Evolutionary conservation across 2,329 filamentous ascomycete species (phyloP).

Genomic region (Allantophomopsis cytisporea): DNA sequence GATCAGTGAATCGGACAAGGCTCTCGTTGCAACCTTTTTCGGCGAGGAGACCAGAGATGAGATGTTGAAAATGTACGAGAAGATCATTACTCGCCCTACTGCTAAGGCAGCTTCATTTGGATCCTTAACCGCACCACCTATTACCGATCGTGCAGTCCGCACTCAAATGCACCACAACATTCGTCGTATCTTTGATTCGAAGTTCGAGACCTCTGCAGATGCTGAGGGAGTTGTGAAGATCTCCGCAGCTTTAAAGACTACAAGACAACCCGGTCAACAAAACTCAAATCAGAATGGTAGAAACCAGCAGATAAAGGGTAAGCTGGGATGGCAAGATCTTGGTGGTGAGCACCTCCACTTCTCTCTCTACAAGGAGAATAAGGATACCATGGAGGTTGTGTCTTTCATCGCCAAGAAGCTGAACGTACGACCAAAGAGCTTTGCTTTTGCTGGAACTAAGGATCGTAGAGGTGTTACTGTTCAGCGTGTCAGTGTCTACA

Average conservation of each 20-base stretch:
- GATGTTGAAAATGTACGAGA: slow-evolving; percentile 40
- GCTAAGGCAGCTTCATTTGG: slow-evolving; percentile 42
- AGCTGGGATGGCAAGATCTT: slow-evolving; percentile 47
- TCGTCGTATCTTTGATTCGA: slow-evolving; percentile 48
- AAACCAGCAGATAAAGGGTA: slow-evolving; percentile 18
- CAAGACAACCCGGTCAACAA: slow-evolving; percentile 5
- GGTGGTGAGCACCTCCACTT: slow-evolving; percentile 63
- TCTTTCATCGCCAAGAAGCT: slow-evolving; percentile 43
- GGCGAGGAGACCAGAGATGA: slow-evolving; percentile 31
- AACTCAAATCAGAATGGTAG: slow-evolving; percentile 7
- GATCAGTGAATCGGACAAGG: slow-evolving; percentile 28
- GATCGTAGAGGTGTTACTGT: slow-evolving; percentile 57
- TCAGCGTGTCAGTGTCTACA: slow-evolving; percentile 48
- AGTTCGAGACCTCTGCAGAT: slow-evolving; percentile 48
- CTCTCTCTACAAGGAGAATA: slow-evolving; percentile 64
- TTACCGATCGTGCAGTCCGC: slow-evolving; percentile 46
- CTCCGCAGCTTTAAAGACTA: slow-evolving; percentile 27
- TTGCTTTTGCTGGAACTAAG: slow-evolving; percentile 61
- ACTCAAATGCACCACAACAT: slow-evolving; percentile 43
- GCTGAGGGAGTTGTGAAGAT: slow-evolving; percentile 44
- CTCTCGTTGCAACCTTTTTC: slow-evolving; percentile 30
- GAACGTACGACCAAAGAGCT: slow-evolving; percentile 42
- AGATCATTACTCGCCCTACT: slow-evolving; percentile 35
- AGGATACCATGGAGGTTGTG: slow-evolving; percentile 65
- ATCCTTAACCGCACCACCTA: slow-evolving; percentile 33